Conservation (phyloP, 805 yeast species). For the Yamadazyma ubonensis region DNA sequence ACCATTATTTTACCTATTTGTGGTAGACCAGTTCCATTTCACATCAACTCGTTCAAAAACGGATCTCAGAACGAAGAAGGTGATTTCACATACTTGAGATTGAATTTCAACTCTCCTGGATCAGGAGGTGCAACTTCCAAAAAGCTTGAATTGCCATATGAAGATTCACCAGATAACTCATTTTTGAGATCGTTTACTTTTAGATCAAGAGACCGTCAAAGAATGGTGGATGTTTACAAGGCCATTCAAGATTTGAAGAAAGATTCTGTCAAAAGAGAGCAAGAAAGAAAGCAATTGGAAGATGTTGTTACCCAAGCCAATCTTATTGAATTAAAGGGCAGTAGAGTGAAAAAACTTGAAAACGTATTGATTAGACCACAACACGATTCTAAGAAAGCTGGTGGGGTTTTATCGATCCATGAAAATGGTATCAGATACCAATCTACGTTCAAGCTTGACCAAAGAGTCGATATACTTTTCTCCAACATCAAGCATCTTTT, state of each 20-base stretch:
- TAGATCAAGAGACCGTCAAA: constrained; percentile 85
- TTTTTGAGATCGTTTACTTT: constrained; percentile 84
- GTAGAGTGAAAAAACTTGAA: constrained; percentile 84
- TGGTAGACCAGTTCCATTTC: constrained; percentile 98
- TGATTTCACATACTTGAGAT: constrained; percentile 83
- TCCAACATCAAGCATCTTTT: constrained; percentile 90
- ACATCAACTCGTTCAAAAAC: constrained; percentile 87
- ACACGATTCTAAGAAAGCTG: constrained; percentile 94
- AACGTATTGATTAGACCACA: constrained; percentile 90
- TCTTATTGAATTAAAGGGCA: constrained; percentile 75
- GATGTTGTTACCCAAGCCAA: constrained; percentile 94
- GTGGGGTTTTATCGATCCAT: constrained; percentile 88
- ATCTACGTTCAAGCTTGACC: constrained; percentile 80
- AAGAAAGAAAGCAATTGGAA: constrained; percentile 85
- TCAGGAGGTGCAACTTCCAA: constrained; percentile 66
- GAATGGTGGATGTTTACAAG: constrained; percentile 86
- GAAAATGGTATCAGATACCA: constrained; percentile 95
- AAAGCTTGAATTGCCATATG: constrained; percentile 84
- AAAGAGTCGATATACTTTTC: constrained; percentile 82
- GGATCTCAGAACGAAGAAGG: constrained; percentile 97
- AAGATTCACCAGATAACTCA: constrained; percentile 80
- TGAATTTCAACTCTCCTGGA: constrained; percentile 93
- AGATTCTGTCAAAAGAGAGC: constrained; percentile 85
- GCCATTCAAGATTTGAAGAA: constrained; percentile 90
- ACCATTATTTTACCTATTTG: constrained; percentile 86